phyloP scores from a whole-genome alignment of 78 protist genomes.

The Dictyostelium capitatum region DNA sequence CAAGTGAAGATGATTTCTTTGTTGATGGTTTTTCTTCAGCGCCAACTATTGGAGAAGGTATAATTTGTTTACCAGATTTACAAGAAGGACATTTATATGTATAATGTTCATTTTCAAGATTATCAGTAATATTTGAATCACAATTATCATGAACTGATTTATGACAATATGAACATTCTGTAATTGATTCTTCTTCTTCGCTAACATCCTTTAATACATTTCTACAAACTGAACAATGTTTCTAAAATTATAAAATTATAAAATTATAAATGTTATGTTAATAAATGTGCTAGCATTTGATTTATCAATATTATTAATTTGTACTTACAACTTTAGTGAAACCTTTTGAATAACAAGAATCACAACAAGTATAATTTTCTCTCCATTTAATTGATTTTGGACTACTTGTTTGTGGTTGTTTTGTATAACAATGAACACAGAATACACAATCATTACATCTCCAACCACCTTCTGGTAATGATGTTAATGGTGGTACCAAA shows the following conservation, averaged over 20 bases:
- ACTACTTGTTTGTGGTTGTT: background rate
- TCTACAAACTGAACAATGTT: constrained; percentile 61
- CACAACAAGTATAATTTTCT: constrained; percentile 45
- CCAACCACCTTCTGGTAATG: constrained; percentile 80
- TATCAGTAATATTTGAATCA: constrained; percentile 36
- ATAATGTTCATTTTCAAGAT: background rate
- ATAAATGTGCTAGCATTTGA: no score
- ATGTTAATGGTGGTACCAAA: constrained; percentile 43
- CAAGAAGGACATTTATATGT: constrained; percentile 49
- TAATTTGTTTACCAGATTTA: background rate
- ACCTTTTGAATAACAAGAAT: constrained; percentile 17
- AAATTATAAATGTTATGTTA: background rate
- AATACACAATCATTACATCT: constrained; percentile 52
- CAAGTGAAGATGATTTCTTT: constrained; percentile 20
- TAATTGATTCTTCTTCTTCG: constrained; percentile 20
- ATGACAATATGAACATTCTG: constrained; percentile 39
- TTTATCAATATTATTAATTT: no score
- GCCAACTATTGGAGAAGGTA: constrained; percentile 38
- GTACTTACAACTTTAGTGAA: constrained; percentile 15
- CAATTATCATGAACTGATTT: constrained; percentile 48
- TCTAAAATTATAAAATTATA: background rate
- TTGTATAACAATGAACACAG: constrained; percentile 64
- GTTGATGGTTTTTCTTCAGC: background rate
- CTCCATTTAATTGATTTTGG: constrained; percentile 19
- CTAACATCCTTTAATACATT: background rate